Conservation (phyloP, 345 rosid genomes). For the Hypericum androsaemum region DNA sequence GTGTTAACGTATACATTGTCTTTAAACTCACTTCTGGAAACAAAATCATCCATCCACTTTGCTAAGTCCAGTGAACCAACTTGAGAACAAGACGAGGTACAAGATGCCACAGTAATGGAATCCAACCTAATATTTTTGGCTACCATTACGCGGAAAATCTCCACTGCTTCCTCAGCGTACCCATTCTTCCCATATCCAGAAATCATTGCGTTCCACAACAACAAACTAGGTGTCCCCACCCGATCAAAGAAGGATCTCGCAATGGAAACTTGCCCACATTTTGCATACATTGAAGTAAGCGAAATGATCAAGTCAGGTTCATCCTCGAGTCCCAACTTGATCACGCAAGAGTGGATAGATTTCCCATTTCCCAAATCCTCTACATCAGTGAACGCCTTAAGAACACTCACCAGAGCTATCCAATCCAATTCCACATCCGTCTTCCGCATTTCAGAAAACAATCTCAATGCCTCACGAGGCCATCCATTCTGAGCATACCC, state of each 20-base stretch:
- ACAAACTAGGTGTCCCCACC: constrained; percentile 42
- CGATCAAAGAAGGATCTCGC: constrained; percentile 44
- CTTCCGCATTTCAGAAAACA: constrained; percentile 45
- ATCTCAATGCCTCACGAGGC: constrained; percentile 45
- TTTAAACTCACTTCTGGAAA: constrained; percentile 26
- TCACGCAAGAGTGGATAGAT: constrained; percentile 39
- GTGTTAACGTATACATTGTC: constrained; percentile 39
- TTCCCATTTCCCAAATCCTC: constrained; percentile 46
- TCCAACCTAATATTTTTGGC: constrained; percentile 29
- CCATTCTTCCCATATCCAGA: constrained; percentile 70
- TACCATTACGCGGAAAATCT: constrained; percentile 43
- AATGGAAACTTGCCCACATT: constrained; percentile 46
- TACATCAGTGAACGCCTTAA: constrained; percentile 48
- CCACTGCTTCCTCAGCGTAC: constrained; percentile 46
- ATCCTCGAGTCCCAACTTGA: constrained; percentile 48
- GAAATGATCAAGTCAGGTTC: constrained; percentile 62
- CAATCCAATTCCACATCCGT: constrained; percentile 42
- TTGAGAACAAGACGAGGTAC: constrained; percentile 54
- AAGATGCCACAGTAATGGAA: constrained; percentile 46
- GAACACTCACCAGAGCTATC: constrained; percentile 58
- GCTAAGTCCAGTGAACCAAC: constrained; percentile 59
- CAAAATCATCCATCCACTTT: constrained; percentile 43
- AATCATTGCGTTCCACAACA: constrained; percentile 65
- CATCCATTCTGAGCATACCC: constrained; percentile 58
- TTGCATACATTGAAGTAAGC: constrained; percentile 57